phyloP scores from a whole-genome alignment of 129 eudicot species.

The Rutidosis leptorrhynchoides region DNA sequence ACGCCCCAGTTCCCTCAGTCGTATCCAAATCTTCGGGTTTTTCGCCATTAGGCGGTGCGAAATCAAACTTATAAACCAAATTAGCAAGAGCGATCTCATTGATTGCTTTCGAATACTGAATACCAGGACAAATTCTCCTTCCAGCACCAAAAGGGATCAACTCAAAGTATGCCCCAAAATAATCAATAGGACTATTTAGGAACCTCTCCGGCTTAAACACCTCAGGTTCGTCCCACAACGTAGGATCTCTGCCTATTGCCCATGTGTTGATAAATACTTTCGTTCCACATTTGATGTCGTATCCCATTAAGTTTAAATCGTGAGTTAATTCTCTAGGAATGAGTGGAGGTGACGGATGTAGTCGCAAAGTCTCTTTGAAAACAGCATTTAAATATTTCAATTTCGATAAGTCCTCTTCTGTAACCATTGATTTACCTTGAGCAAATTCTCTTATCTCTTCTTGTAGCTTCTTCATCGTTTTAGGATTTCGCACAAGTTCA shows the following conservation, averaged over 20 bases:
- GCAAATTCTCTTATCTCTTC: conserved; percentile 2
- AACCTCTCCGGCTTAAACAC: background rate
- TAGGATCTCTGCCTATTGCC: conserved; percentile 11
- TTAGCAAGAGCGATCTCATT: conserved; percentile 5
- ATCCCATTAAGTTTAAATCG: conserved; percentile 1
- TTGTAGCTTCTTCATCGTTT: no score
- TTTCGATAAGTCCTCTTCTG: background rate
- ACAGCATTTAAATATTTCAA: background rate
- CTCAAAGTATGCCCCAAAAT: conserved; percentile 1
- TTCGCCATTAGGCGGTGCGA: conserved; percentile 1
- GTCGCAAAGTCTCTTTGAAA: background rate
- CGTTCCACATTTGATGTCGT: background rate
- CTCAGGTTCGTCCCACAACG: conserved; percentile 3
- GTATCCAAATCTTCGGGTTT: background rate
- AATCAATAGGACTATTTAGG: conserved; percentile 4
- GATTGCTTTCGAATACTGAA: background rate
- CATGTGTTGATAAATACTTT: conserved; percentile 12
- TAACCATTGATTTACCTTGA: background rate
- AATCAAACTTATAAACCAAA: conserved; percentile 1
- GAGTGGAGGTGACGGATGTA: background rate
- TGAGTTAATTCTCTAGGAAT: no score
- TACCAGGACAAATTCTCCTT: conserved; percentile 3
- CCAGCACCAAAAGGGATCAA: conserved; percentile 5
- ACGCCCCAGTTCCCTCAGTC: conserved; percentile 3
- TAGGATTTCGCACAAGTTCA: background rate